Evolutionary conservation across 1,284 basidiomycete genomes (phyloP), one percentile per base, ranked within the genome.

Genomic region (Amylostereum areolatum): DNA sequence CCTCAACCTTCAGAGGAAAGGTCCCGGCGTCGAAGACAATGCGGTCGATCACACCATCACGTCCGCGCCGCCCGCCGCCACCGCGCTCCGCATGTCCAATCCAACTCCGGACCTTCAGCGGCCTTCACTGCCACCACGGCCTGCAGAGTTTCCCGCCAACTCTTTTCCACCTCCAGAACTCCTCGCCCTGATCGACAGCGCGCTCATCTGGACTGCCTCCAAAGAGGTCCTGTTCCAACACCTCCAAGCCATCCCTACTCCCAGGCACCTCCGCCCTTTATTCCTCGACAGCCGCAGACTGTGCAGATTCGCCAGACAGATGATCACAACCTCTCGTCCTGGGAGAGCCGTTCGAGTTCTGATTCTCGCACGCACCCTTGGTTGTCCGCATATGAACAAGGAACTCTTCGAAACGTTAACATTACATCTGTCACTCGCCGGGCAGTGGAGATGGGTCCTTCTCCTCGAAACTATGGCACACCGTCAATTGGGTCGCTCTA

Each of bases 331-430:
- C n/a, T 57, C 57, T 30, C 57, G 62, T 18, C 74, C 74, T 25
- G 60, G 63, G 24, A 64, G 68, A 46, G 72, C 74, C 2, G 58
- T 73, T 40, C 68, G 68, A 31, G 59, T 77, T 11, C 66, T 88
- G 52, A 53, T 59, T 31, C 60, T 83, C 28, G 73, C 79, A 0
- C 69, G 76, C 52, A 54, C 64, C 3, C 59, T 81, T 5, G 81
- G 80, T 18, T 73, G 68, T 58, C 59, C 57, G 10, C 62, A 18
- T 18, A 18, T 81, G 57, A 74, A 74, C 47, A 72, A 74, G 46
- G 75, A 71, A 52, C 73, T 72, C 9, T 87, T 83, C 76, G 83
- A 87, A 59, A 58, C 67, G 29, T 68, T 81, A 37, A 72, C 72
- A 31, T 64, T 72, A 57, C 72, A 68, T 37, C 63, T 86, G 30